These are phyloP conservation scores for Pluteus cervinus DNA, from an alignment of 768 basidiomycete species.

Conservation along the genomic window DNA sequence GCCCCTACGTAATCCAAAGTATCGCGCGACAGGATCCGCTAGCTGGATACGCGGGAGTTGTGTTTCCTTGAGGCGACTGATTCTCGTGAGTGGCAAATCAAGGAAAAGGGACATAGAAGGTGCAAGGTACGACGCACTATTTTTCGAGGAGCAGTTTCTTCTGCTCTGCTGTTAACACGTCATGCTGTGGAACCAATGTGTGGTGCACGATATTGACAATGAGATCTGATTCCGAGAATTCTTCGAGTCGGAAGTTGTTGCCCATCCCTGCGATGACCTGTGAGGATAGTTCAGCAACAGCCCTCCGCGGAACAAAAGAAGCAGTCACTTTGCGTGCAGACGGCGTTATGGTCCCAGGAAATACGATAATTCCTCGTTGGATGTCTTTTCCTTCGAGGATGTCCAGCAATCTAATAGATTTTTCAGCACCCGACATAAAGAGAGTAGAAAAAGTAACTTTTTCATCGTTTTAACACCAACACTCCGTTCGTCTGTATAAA, in stretches of 20 bases:
- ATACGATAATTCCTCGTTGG: conserved; percentile 89
- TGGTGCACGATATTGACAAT: conserved; percentile 98
- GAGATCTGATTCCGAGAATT: conserved; percentile 94
- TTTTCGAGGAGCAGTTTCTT: conserved; percentile 82
- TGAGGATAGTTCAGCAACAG: no score
- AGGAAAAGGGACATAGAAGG: conserved; percentile 4
- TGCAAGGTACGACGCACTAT: conserved; percentile 70
- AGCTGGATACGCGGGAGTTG: conserved; percentile 96
- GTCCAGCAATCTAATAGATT: conserved; percentile 61
- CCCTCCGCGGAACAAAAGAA: conserved; percentile 6
- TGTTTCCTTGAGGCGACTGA: conserved; percentile 93
- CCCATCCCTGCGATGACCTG: conserved; percentile 93
- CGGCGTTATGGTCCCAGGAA: conserved; percentile 94
- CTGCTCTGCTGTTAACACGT: conserved; percentile 79
- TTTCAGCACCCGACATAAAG: conserved; percentile 7
- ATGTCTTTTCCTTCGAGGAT: conserved; percentile 92
- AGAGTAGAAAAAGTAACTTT: conserved; percentile 54
- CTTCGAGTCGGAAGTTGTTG: conserved; percentile 81
- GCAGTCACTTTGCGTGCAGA: conserved; percentile 82
- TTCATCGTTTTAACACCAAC: conserved; percentile 98
- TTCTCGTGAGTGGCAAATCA: conserved; percentile 11
- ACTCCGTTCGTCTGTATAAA: conserved; percentile 92
- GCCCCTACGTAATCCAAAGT: conserved; percentile 92
- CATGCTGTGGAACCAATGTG: conserved; percentile 89
- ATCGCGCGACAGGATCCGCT: conserved; percentile 95